A percentile compares a stretch with the other conserved stretches of the same genome.
These are phyloP conservation scores for Aspergillus sp. DNA, from an alignment of 2,329 filamentous ascomycete genomes.

Conservation along the genomic window DNA sequence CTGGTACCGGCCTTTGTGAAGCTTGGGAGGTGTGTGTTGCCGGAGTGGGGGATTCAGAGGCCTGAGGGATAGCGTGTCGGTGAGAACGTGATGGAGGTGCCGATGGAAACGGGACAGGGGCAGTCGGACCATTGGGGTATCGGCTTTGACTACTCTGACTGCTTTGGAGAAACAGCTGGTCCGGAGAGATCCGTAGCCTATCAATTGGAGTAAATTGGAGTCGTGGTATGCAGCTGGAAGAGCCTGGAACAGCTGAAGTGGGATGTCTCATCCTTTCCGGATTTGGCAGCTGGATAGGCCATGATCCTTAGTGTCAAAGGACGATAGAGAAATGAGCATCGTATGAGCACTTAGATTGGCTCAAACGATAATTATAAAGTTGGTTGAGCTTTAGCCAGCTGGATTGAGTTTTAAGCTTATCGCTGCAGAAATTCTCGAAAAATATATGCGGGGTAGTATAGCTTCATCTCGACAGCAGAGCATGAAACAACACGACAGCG, in stretches of 20 bases:
- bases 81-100: not conserved
- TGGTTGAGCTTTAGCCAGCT: not conserved
- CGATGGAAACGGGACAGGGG: not conserved
- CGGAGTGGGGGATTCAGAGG: not conserved
- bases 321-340: not conserved
- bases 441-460: not conserved
- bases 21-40: not conserved
- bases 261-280: constrained; percentile 1
- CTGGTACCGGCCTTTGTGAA: constrained; percentile 2
- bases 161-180: not conserved
- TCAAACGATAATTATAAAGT: not conserved
- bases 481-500: not conserved
- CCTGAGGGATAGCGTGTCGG: not conserved
- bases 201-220: not conserved
- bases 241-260: not conserved
- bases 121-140: constrained; percentile 1
- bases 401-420: not conserved
- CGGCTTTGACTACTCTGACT: not conserved
- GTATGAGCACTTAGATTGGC: not conserved
- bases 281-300: not conserved
- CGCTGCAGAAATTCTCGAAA: not conserved
- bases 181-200: constrained; percentile 1
- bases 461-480: not conserved
- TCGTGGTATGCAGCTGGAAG: not conserved
- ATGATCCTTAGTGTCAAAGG: not conserved